These are phyloP conservation scores for Lentinula lateritia DNA, from an alignment of 768 basidiomycete genomes.

Conservation along the genomic window DNA sequence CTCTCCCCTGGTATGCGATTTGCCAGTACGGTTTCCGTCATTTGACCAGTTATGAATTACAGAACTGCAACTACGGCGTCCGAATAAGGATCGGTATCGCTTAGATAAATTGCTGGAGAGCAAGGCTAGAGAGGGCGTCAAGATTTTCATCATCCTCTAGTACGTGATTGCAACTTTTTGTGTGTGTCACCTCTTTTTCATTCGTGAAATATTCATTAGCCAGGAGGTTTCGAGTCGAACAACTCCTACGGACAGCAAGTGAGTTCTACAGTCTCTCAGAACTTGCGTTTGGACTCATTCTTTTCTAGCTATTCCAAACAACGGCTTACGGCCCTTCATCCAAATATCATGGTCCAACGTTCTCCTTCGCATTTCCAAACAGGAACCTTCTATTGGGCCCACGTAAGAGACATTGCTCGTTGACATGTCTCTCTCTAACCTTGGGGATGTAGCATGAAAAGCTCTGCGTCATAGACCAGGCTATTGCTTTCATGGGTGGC, in stretches of 20 bases:
- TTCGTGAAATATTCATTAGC: slow-evolving; percentile 28
- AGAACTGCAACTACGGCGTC: slow-evolving; percentile 84
- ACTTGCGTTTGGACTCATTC: not conserved
- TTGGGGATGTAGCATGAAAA: slow-evolving; percentile 77
- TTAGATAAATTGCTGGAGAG: slow-evolving; percentile 81
- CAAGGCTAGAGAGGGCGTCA: slow-evolving; percentile 94
- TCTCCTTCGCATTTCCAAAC: slow-evolving; percentile 98
- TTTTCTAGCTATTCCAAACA: slow-evolving; percentile 76
- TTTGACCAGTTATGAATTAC: not conserved
- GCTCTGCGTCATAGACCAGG: slow-evolving; percentile 93
- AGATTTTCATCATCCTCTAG: slow-evolving; percentile 95
- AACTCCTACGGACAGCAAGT: slow-evolving; percentile 93
- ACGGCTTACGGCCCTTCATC: slow-evolving; percentile 69
- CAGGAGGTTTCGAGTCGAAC: slow-evolving; percentile 94
- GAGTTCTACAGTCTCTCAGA: slow-evolving; percentile 18
- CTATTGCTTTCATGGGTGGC: slow-evolving; percentile 98
- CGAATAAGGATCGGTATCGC: slow-evolving; percentile 78
- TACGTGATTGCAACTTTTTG: slow-evolving; percentile 27
- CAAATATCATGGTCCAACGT: slow-evolving; percentile 93
- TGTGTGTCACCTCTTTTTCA: not conserved
- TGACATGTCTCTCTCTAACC: not conserved
- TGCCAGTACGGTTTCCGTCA: not conserved
- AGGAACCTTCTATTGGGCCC: slow-evolving; percentile 98
- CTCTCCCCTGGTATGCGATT: slow-evolving; percentile 65
- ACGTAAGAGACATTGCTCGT: slow-evolving; percentile 48